Percentiles rank a stretch among this genome's conserved stretches.
Conservation (phyloP, 73 alveolate genomes). For the Urostyla sp. region DNA sequence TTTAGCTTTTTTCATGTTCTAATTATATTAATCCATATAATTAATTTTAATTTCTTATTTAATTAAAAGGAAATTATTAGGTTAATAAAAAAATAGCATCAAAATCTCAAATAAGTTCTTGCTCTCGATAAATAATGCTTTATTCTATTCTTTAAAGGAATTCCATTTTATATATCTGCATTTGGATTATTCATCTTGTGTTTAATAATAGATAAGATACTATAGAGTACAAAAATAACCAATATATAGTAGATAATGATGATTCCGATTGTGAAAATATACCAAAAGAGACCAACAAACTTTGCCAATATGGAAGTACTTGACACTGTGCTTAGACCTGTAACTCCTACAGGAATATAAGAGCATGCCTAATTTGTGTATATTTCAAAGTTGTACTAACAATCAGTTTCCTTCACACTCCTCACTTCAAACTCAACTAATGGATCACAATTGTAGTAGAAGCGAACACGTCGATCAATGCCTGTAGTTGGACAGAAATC, state of each 20-base stretch:
- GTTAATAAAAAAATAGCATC: too few species aligned
- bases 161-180: too few species aligned
- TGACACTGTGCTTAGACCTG: background rate
- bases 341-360: background rate
- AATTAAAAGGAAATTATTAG: too few species aligned
- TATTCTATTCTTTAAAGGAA: too few species aligned
- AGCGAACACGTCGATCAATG: conserved; percentile 20
- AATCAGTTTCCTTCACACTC: conserved; percentile 10
- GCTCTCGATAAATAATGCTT: too few species aligned
- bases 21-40: too few species aligned
- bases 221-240: conserved; percentile 11
- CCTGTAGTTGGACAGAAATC: conserved; percentile 40
- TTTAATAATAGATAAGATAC: too few species aligned
- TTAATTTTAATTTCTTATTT: too few species aligned
- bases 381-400: conserved; percentile 14
- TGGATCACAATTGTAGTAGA: conserved; percentile 40
- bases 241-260: conserved; percentile 6
- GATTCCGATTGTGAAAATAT: background rate
- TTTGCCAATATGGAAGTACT: background rate
- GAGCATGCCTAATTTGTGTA: conserved; percentile 45
- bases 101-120: too few species aligned
- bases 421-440: conserved; percentile 32
- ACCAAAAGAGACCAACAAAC: background rate
- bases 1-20: too few species aligned
- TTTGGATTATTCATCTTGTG: too few species aligned